Evolutionary conservation across 306 rosid genomes (phyloP).

Genomic region (Hippophae tibetana): DNA sequence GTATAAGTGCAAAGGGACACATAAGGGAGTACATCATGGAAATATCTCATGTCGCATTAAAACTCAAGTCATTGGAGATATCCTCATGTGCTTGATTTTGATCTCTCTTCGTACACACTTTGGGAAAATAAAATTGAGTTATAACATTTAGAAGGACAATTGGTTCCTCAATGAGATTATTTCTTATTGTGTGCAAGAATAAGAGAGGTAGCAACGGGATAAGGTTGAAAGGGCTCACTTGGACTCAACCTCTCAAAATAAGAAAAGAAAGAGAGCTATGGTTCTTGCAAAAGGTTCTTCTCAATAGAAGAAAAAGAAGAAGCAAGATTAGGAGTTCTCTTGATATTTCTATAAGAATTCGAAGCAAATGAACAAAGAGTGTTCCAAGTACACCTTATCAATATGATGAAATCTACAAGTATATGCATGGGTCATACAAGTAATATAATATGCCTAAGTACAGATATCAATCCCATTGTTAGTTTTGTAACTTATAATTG

Average conservation of each 20-base stretch:
- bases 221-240: conserved; percentile 9
- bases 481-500: no score
- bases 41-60: neutral
- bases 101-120: neutral
- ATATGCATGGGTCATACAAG: no score
- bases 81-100: neutral
- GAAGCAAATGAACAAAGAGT: neutral
- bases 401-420: no score
- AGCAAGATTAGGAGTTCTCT: neutral
- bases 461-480: no score
- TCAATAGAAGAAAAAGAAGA: neutral
- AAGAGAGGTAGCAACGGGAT: neutral
- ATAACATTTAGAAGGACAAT: neutral
- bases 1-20: neutral
- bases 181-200: conserved; percentile 1
- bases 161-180: conserved; percentile 5
- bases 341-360: neutral
- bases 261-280: no score
- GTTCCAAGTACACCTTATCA: neutral
- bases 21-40: neutral
- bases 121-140: neutral
- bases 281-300: neutral
- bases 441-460: no score
- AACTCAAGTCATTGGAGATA: neutral
- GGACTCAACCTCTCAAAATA: neutral